Conservation (phyloP, 805 yeast genomes). For the Ogataea degrootiae region DNA sequence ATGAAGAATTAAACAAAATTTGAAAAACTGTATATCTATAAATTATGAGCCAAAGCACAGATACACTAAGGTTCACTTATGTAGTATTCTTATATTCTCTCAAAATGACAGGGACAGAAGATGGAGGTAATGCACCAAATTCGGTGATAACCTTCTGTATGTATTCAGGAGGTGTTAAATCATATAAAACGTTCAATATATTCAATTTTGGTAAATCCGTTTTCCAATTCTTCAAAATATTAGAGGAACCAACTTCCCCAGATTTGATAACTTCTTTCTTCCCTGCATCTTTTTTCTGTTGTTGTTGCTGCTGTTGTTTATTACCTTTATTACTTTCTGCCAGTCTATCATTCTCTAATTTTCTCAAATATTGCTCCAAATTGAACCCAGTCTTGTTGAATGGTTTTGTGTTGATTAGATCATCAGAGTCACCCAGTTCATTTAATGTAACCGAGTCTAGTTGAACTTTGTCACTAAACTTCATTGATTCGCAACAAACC, state of each 20-base stretch:
- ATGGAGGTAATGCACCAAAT: conserved; percentile 93
- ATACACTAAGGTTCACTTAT: conserved; percentile 1
- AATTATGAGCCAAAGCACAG: background rate
- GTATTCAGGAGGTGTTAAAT: conserved; percentile 88
- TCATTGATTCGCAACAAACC: conserved; percentile 92
- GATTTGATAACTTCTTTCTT: conserved; percentile 20
- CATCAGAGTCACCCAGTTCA: conserved; percentile 81
- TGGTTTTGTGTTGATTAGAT: conserved; percentile 52
- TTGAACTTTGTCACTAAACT: conserved; percentile 92
- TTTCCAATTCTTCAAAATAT: conserved; percentile 61
- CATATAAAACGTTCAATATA: conserved; percentile 83
- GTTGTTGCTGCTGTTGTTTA: conserved; percentile 20
- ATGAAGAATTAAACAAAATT: background rate
- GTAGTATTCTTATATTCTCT: conserved; percentile 74
- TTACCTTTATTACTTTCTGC: conserved; percentile 3
- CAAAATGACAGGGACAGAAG: conserved; percentile 95
- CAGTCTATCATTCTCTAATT: conserved; percentile 29
- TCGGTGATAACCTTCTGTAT: conserved; percentile 95
- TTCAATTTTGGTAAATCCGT: conserved; percentile 51
- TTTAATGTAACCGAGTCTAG: conserved; percentile 92
- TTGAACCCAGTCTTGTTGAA: conserved; percentile 60
- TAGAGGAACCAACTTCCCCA: conserved; percentile 28
- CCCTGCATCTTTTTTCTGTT: conserved; percentile 23
- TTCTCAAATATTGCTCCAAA: conserved; percentile 54
- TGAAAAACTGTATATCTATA: background rate